Evolutionary conservation across 768 basidiomycete genomes (phyloP), one percentile per base, ranked within the genome.

Genomic region (Tylopilus vinaceipallidus): DNA sequence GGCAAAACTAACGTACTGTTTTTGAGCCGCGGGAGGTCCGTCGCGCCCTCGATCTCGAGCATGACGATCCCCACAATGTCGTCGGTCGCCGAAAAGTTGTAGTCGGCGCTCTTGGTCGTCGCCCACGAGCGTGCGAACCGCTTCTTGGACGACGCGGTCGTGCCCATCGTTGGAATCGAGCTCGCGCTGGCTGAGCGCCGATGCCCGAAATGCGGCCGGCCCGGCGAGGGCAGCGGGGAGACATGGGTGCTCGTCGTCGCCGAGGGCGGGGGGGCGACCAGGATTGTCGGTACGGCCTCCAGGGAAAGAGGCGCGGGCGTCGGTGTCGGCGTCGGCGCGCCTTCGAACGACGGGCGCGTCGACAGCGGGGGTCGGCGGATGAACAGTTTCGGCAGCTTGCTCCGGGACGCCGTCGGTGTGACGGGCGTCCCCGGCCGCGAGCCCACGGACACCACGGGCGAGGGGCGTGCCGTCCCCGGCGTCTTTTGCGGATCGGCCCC

Each of bases 1-100:
- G 35, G 42, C 3, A 36, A 44, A 0, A 42, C 43, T 29, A 16
- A 80, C 90, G 53, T 47, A 95, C 94, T 87, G 58, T 97, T 98
- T 65, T 83, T 86, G 50, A 93, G 71, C 63, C 78, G 78, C 0
- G 97, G 97, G 42, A 98, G 71, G 69, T 95, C 93, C 26, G 78
- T 78, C 22, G 92, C 95, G 12, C 81, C 73, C 50, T 83, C 75
- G 52, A 99, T 89, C 71, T 99, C 95, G 19, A 99, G 70, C 84
- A 97, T 89, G 32, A 98, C 95, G 50, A 98, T 93, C 0, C 95
- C 95, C 2, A 95, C 71, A 33, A 97, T 86, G 62, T 98, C 95
- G 59, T 91, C 85, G 5, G 72, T 76, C 1, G 83, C 75, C 16
- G 78, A 79, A 52, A 91, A 80, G 63, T 85, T 84, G 65, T 74